phyloP scores from a whole-genome alignment of 768 basidiomycete species.

The Leucocoprinus leucothites region DNA sequence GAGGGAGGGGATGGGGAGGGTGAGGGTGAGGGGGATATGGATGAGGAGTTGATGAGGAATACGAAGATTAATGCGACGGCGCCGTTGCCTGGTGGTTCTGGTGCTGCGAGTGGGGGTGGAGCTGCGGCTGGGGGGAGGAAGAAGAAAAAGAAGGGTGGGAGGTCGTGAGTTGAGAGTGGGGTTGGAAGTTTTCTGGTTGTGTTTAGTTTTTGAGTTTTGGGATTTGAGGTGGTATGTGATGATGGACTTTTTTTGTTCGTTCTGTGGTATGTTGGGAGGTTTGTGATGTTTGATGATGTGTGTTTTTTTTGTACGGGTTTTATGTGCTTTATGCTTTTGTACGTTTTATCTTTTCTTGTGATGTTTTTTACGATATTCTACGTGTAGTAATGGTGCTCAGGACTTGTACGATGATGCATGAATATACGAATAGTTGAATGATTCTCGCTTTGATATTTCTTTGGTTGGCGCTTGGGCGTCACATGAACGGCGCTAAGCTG shows the following conservation, averaged over 20 bases:
- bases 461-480: too few relatives aligned
- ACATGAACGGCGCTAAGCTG: too few relatives aligned
- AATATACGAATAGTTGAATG: too few relatives aligned
- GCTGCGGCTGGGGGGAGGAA: background rate
- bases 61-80: constrained; percentile 13
- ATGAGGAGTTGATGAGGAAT: constrained; percentile 5
- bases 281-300: background rate
- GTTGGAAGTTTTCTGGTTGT: background rate
- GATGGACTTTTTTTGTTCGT: background rate
- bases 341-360: too few relatives aligned
- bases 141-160: constrained; percentile 9
- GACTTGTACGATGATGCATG: too few relatives aligned
- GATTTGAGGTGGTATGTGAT: background rate
- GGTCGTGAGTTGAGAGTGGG: background rate
- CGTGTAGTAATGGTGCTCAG: too few relatives aligned
- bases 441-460: too few relatives aligned
- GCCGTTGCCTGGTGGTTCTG: background rate
- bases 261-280: background rate
- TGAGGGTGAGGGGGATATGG: background rate
- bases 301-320: background rate
- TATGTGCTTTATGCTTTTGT: too few relatives aligned
- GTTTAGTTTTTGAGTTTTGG: too few relatives aligned
- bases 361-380: too few relatives aligned
- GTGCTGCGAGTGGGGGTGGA: too few relatives aligned
- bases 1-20: constrained; percentile 7